These are phyloP conservation scores for Botryotinia convoluta DNA, from an alignment of 2,329 filamentous ascomycete genomes.

Conservation along the genomic window DNA sequence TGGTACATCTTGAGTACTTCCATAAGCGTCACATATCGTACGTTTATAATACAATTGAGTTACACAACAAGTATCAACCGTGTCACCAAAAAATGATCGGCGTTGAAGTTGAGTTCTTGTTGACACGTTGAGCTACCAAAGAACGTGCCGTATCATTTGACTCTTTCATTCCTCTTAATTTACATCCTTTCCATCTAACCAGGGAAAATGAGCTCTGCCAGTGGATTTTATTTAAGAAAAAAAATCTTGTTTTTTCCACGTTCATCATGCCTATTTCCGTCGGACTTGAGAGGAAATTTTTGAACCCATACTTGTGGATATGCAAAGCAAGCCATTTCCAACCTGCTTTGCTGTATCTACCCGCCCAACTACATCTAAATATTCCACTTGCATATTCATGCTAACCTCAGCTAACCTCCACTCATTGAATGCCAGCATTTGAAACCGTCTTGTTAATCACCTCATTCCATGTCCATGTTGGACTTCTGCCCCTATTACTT, in stretches of 20 bases:
- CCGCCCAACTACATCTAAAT: neutral
- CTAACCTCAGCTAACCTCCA: neutral
- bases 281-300: slow-evolving; percentile 13
- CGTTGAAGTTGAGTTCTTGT: neutral
- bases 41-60: slow-evolving; percentile 14
- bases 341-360: slow-evolving; percentile 7
- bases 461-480: neutral
- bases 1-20: slow-evolving; percentile 16
- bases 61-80: neutral
- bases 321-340: slow-evolving; percentile 10
- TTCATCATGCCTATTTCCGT: slow-evolving; percentile 17
- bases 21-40: slow-evolving; percentile 18
- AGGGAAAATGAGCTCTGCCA: neutral
- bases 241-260: slow-evolving; percentile 1
- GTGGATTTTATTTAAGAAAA: neutral
- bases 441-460: slow-evolving; percentile 4
- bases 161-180: neutral
- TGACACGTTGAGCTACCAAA: slow-evolving; percentile 2
- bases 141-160: neutral
- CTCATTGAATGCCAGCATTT: neutral
- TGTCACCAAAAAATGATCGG: slow-evolving; percentile 5
- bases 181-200: neutral
- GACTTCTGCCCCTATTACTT: neutral
- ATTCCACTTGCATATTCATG: slow-evolving; percentile 3
- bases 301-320: neutral